phyloP scores from a whole-genome alignment of 768 basidiomycete species.

The Lentinus tigrinus region DNA sequence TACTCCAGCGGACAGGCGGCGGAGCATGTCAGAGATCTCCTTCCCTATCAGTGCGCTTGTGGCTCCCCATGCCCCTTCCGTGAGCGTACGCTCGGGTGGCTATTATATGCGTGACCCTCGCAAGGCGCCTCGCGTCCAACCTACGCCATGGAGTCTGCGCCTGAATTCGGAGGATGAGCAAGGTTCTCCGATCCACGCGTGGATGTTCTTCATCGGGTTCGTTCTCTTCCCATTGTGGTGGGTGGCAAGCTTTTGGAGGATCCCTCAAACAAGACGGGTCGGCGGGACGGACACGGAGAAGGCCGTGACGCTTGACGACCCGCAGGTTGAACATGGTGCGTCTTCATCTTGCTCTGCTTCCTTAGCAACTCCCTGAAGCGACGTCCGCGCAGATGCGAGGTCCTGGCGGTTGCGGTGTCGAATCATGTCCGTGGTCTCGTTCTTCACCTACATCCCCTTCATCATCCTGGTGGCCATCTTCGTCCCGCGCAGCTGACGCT shows the following conservation, averaged over 20 bases:
- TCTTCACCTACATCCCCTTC: constrained; percentile 78
- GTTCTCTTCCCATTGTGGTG: constrained; percentile 58
- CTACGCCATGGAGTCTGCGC: constrained; percentile 63
- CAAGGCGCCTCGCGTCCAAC: constrained; percentile 55
- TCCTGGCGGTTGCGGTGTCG: constrained; percentile 78
- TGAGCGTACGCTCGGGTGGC: constrained; percentile 48
- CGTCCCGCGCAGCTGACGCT: constrained; percentile 28
- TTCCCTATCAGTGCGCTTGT: constrained; percentile 78
- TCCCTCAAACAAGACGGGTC: constrained; percentile 62
- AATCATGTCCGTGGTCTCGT: constrained; percentile 62
- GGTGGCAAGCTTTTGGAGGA: constrained; percentile 57
- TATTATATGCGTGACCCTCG: constrained; percentile 84
- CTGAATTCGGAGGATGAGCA: constrained; percentile 53
- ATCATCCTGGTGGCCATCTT: constrained; percentile 72
- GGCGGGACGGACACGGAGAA: constrained; percentile 61
- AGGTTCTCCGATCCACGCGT: constrained; percentile 61
- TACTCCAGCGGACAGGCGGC: constrained; percentile 35
- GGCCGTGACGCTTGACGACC: constrained; percentile 72
- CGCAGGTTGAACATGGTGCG: constrained; percentile 76
- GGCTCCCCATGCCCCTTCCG: constrained; percentile 75
- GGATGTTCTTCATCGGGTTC: constrained; percentile 79
- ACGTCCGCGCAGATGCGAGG: constrained; percentile 52
- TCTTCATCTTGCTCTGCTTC: constrained; percentile 6
- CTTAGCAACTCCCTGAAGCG: background rate
- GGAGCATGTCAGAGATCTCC: constrained; percentile 63